These are phyloP conservation scores for Luzula sylvatica DNA, from an alignment of 176 grass and related monocot species.

Conservation along the genomic window DNA sequence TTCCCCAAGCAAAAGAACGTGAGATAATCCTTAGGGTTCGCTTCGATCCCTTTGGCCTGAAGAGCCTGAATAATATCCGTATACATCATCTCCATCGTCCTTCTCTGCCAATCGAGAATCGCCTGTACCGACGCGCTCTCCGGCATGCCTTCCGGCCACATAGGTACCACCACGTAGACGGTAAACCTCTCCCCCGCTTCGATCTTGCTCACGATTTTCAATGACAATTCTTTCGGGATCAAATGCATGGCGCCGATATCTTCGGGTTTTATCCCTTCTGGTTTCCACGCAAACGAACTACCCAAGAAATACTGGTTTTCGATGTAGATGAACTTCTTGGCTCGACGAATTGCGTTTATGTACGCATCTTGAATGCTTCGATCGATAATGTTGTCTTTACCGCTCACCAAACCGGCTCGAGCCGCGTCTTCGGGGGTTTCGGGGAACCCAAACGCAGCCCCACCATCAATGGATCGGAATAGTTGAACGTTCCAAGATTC, in stretches of 20 bases:
- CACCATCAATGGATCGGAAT: constrained; percentile 71
- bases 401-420: constrained; percentile 51
- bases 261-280: constrained; percentile 53
- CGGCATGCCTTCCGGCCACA: constrained; percentile 93
- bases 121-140: constrained; percentile 51
- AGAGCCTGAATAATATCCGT: constrained; percentile 53
- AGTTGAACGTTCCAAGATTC: constrained; percentile 81
- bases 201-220: constrained; percentile 93
- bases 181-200: constrained; percentile 70
- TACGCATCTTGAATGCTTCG: constrained; percentile 96
- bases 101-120: constrained; percentile 87
- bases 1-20: constrained; percentile 91
- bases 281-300: constrained; percentile 74
- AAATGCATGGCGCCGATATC: constrained; percentile 61
- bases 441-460: constrained; percentile 64
- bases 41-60: constrained; percentile 42
- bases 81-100: constrained; percentile 99
- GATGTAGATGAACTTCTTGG: constrained; percentile 82
- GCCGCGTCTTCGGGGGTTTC: constrained; percentile 55
- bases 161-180: constrained; percentile 74
- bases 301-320: constrained; percentile 96
- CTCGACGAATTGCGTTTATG: constrained; percentile 68
- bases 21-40: constrained; percentile 61
- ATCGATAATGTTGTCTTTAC: constrained; percentile 80
- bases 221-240: constrained; percentile 60